Evolutionary conservation across 2,329 filamentous ascomycete genomes (phyloP).

Genomic region (Fusarium caatingaense): DNA sequence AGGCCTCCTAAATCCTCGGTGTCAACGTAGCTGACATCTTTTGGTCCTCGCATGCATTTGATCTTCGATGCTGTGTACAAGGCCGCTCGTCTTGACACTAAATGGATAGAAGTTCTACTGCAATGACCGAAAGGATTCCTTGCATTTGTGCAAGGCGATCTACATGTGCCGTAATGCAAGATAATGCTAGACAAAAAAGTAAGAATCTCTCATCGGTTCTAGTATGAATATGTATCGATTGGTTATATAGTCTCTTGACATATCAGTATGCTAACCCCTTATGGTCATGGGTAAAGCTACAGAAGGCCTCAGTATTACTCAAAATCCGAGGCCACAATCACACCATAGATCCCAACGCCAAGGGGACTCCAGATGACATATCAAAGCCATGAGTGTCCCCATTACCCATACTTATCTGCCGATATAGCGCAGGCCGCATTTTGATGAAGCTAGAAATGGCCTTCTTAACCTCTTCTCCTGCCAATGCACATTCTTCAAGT

Average conservation of each 20-base stretch:
- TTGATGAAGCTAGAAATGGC: slow-evolving; percentile 9
- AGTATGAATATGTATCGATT: not conserved
- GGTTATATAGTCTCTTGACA: not conserved
- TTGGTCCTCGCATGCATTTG: not conserved
- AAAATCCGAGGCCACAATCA: slow-evolving; percentile 5
- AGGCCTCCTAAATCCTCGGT: not conserved
- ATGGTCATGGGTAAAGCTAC: not conserved
- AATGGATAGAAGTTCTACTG: not conserved
- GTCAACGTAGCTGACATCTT: not conserved
- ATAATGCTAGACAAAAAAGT: not conserved
- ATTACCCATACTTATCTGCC: slow-evolving; percentile 33
- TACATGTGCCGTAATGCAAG: too few relatives aligned
- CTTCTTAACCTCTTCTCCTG: not conserved
- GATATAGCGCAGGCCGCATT: slow-evolving; percentile 23
- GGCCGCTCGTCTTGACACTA: not conserved
- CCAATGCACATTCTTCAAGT: not conserved
- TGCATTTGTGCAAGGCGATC: not conserved
- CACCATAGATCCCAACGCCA: not conserved
- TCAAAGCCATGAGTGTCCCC: slow-evolving; percentile 36
- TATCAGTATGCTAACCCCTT: not conserved
- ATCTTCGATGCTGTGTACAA: not conserved
- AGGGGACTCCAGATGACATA: slow-evolving; percentile 16
- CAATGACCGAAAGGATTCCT: not conserved
- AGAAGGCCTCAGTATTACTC: slow-evolving; percentile 23
- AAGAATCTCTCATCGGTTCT: not conserved